Evolutionary conservation across 768 basidiomycete species (phyloP), one percentile per base, ranked within the genome.

Genomic region (Amanita fuliginea): DNA sequence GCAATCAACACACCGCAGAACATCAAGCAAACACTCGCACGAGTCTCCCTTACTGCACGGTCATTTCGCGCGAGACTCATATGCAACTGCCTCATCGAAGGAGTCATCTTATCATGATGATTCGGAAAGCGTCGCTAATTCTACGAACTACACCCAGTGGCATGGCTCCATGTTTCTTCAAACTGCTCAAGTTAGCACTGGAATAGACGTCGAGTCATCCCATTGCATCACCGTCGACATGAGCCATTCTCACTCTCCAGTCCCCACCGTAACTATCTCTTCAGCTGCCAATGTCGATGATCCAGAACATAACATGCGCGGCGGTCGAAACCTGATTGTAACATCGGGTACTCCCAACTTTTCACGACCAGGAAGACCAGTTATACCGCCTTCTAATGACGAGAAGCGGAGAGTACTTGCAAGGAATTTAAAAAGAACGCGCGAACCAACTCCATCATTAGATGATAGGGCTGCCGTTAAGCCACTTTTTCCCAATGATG

Each of bases 211-310:
- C 39, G 46, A 51, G 32, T 51, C 53, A 24, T 53, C 33, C 37
- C 56, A 33, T 26, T 49, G 48, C 16, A 42, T 16, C 41, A 48
- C 47, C 40, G 37, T 37, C 53, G 45, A 42, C 33, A 39, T 40
- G 36, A 40, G 40, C 42, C 52, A 44, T 39, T 54, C 55, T 47
- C 66, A n/a, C 14, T 51, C 57, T 16, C 53, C 61, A 11, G 57
- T 78, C 22, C 80, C 80, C 2, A 72, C 68, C 4, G 74, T 83
- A 16, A 66, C 83, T 46, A 66, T 83, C 33, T 81, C 80, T 10
- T 71, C 69, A 2, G 71, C 72, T 6, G 71, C 72, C 5, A 57
- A 57, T 7, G 54, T 61, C 30, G 64, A 63, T 42, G 51, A 55
- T 11, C 30, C 44, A 56, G 37, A 47, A 46, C 16, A 44, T 45